Percentiles rank a stretch among this genome's conserved stretches.
Conservation (phyloP, 352 stramenopile genomes). For the Phytophthora tubulina region DNA sequence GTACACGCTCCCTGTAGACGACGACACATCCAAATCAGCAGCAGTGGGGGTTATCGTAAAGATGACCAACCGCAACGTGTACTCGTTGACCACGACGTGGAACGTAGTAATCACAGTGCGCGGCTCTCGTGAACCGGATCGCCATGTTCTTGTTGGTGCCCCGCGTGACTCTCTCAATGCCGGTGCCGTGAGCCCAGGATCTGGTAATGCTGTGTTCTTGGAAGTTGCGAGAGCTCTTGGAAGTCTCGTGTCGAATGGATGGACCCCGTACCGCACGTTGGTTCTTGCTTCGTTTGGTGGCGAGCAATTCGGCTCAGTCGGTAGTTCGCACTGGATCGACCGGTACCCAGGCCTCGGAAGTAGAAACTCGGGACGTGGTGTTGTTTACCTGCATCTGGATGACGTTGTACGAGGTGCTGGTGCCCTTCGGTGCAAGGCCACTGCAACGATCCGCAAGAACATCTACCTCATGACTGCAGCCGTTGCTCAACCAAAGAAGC, state of each 20-base stretch:
- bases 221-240: conserved; percentile 73
- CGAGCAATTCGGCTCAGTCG: conserved; percentile 82
- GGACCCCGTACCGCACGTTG: conserved; percentile 81
- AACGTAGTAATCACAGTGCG: conserved; percentile 83
- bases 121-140: conserved; percentile 77
- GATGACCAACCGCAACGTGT: conserved; percentile 78
- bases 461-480: conserved; percentile 79
- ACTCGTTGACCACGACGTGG: conserved; percentile 75
- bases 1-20: conserved; percentile 42
- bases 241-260: conserved; percentile 70
- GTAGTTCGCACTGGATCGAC: conserved; percentile 88
- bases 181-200: conserved; percentile 69
- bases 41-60: conserved; percentile 40
- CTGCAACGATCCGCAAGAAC: conserved; percentile 77
- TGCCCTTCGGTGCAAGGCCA: conserved; percentile 71
- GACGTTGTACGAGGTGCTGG: conserved; percentile 79
- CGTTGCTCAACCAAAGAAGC: conserved; percentile 71
- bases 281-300: conserved; percentile 82
- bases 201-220: conserved; percentile 83
- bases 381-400: conserved; percentile 81
- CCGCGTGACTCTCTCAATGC: conserved; percentile 76
- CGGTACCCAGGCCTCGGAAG: conserved; percentile 59
- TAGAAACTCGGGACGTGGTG: conserved; percentile 63
- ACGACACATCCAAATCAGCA: conserved; percentile 34
- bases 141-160: conserved; percentile 80